Evolutionary conservation across 768 basidiomycete genomes (phyloP), one percentile per base, ranked within the genome.

Genomic region (Tephrocybe sp.): DNA sequence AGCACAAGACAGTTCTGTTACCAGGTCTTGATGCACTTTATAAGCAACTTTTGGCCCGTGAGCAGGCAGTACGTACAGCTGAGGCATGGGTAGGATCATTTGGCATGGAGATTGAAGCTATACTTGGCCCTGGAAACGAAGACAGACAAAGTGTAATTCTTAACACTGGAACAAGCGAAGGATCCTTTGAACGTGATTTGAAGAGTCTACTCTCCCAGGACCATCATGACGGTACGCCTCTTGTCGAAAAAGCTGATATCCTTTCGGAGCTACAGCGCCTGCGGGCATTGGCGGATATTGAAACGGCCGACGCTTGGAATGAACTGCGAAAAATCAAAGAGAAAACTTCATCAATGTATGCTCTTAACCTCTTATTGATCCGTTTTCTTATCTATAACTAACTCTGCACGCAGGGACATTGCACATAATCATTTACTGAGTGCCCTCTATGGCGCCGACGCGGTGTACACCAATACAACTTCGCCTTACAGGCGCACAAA

Each of bases 41-140:
- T 38, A 40, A 52, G 8, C 47, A 47, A 24, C 53, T 66, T 8
- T 42, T 56, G 1, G 49, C 54, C 8, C 40, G 47, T 13, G 50
- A 63, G 26, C 42, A 56, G 22, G 40, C 42, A 16, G 47, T 59
- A 5, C 44, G 53, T 19, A 67, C 71, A 24, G 55, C 66, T 2
- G 68, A 70, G 28, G 70, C 64, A 1, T 52, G 69, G 24, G 44
- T 69, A 12, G 64, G 67, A 13, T 64, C 64, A 2, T 56, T 75
- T 18, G 58, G 59, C 1, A 67, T 70, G 44, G 72, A 75, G 46
- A 47, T 73, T 13, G 61, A 66, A 27, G 62, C 58, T 9, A 41
- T 67, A 11, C 56, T 51, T 13, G 21, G 34, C 9, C 34, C 48
- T 12, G 36, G 36, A 16, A 32, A 24, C 11, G 13, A 35, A 12